Conservation (phyloP, 176 grass and related monocot species). For the Oryza brachyantha region DNA sequence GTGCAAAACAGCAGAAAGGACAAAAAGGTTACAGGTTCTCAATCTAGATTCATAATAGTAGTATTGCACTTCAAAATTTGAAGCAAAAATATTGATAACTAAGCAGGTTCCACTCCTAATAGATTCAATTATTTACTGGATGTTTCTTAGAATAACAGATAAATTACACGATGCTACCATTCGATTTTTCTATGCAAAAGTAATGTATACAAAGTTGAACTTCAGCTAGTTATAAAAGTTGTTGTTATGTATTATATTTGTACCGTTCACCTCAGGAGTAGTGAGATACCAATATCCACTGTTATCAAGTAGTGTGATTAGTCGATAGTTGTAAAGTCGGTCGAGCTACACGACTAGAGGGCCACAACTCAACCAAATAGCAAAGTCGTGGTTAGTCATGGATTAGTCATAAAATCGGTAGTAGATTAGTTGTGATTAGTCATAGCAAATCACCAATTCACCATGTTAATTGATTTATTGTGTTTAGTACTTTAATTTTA, state of each 20-base stretch:
- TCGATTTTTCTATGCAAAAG: background rate
- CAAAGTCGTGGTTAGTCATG: too few relatives aligned
- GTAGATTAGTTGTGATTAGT: too few relatives aligned
- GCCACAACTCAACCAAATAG: too few relatives aligned
- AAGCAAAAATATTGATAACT: constrained; percentile 1
- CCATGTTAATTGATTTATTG: too few relatives aligned
- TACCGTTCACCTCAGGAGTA: constrained; percentile 10
- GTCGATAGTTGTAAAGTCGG: too few relatives aligned
- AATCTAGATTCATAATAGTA: constrained; percentile 24
- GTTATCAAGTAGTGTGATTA: too few relatives aligned
- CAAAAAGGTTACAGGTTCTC: background rate
- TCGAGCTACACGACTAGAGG: too few relatives aligned
- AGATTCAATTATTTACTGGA: background rate
- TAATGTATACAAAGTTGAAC: background rate
- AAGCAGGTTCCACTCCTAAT: background rate
- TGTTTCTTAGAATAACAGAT: background rate
- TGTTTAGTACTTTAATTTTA: too few relatives aligned
- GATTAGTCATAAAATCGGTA: too few relatives aligned
- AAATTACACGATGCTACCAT: background rate
- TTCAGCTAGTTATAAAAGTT: background rate
- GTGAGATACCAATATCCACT: too few relatives aligned
- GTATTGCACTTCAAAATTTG: background rate
- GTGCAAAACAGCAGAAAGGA: constrained; percentile 11
- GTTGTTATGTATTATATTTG: background rate
- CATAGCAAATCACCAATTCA: too few relatives aligned